Conservation (phyloP, 1,284 basidiomycete species). For the Malassezia arunalokei region DNA sequence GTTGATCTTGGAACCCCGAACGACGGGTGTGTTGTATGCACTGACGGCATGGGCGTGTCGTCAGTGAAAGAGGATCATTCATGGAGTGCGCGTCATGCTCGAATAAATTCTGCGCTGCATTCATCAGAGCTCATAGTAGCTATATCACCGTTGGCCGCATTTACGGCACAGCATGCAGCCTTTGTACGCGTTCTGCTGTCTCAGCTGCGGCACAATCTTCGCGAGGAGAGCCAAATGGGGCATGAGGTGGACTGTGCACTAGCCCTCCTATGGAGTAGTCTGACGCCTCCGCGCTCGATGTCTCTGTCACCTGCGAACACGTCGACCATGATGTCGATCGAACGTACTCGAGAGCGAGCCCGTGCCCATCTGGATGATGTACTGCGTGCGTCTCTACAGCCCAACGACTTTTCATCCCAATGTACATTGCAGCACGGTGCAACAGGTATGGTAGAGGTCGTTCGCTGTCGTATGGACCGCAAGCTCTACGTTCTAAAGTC, state of each 20-base stretch:
- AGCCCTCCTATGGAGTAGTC: constrained; percentile 22
- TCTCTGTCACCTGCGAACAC: not conserved
- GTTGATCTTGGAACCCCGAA: not conserved
- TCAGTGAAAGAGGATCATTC: not conserved
- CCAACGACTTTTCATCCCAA: constrained; percentile 30
- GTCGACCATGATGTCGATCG: constrained; percentile 9
- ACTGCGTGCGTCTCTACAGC: constrained; percentile 17
- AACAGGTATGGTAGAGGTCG: constrained; percentile 35
- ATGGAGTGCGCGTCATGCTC: constrained; percentile 12
- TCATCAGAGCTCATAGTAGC: constrained; percentile 1
- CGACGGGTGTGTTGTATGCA: too few relatives aligned
- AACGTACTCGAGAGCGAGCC: constrained; percentile 19
- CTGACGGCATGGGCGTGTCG: too few relatives aligned
- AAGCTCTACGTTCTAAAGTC: constrained; percentile 42
- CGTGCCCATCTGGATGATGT: constrained; percentile 15
- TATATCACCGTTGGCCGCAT: not conserved
- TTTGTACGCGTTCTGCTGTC: constrained; percentile 1
- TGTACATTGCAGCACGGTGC: constrained; percentile 33
- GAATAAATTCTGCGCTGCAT: constrained; percentile 3
- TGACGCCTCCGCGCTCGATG: not conserved
- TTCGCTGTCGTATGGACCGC: constrained; percentile 35
- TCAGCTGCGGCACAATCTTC: not conserved
- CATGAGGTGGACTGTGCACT: constrained; percentile 23
- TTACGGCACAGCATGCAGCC: constrained; percentile 1
- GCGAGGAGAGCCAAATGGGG: constrained; percentile 2